Evolutionary conservation across 495 filamentous ascomycete species (phyloP).

Genomic region (Platismatia glauca): DNA sequence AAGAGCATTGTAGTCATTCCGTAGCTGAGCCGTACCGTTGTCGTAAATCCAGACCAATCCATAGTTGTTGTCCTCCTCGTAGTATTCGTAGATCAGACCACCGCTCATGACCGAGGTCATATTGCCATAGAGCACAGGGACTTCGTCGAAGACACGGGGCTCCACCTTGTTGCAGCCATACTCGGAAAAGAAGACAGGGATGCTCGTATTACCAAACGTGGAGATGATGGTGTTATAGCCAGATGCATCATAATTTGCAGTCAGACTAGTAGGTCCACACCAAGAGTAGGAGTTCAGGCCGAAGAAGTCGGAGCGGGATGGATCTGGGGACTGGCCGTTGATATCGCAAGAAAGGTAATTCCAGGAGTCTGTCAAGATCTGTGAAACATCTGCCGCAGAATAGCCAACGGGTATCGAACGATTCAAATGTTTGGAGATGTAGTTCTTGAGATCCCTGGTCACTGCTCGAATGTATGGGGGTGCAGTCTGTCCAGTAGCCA

Average conservation of each 20-base stretch:
- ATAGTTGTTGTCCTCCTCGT: slow-evolving; percentile 66
- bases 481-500: slow-evolving; percentile 30
- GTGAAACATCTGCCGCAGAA: slow-evolving; percentile 86
- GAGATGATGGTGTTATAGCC: slow-evolving; percentile 63
- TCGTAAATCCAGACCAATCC: slow-evolving; percentile 64
- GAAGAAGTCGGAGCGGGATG: slow-evolving; percentile 73
- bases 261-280: slow-evolving; percentile 52
- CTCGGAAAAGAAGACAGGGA: slow-evolving; percentile 94
- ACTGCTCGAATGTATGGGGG: slow-evolving; percentile 64
- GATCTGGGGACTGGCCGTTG: slow-evolving; percentile 51
- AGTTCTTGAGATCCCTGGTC: slow-evolving; percentile 77
- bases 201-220: slow-evolving; percentile 59
- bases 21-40: slow-evolving; percentile 55
- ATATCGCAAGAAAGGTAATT: slow-evolving; percentile 79
- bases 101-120: slow-evolving; percentile 77
- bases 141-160: slow-evolving; percentile 78
- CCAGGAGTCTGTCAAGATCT: slow-evolving; percentile 67
- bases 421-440: slow-evolving; percentile 61
- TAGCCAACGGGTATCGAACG: slow-evolving; percentile 78
- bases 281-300: slow-evolving; percentile 93
- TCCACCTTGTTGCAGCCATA: slow-evolving; percentile 82
- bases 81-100: slow-evolving; percentile 83
- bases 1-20: slow-evolving; percentile 68
- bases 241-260: slow-evolving; percentile 57
- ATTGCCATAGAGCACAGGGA: slow-evolving; percentile 69